Conservation (phyloP, 129 eudicot genomes). For the Cynara cardunculus region DNA sequence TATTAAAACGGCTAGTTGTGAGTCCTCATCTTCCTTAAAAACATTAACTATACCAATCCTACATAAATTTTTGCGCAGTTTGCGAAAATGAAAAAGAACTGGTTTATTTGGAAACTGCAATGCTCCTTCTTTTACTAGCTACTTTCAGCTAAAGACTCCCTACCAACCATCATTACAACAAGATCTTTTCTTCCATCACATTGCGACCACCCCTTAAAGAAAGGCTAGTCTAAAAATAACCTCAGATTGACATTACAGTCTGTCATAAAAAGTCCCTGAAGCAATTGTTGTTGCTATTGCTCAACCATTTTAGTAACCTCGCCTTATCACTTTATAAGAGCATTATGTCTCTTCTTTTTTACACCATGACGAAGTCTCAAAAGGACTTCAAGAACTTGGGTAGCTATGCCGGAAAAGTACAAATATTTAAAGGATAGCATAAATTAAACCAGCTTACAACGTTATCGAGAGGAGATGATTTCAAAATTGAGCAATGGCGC, state of each 20-base stretch:
- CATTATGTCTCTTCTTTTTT: too few species aligned
- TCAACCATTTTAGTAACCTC: not conserved
- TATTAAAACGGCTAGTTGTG: not conserved
- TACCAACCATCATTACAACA: not conserved
- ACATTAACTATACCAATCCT: not conserved
- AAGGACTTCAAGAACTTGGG: not conserved
- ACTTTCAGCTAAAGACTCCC: not conserved
- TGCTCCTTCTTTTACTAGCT: not conserved
- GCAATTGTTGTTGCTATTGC: not conserved
- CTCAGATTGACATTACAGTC: not conserved
- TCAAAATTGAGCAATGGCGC: not conserved
- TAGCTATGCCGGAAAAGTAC: not conserved
- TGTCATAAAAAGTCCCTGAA: not conserved
- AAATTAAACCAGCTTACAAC: not conserved
- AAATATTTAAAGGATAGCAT: not conserved
- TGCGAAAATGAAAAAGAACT: too few species aligned
- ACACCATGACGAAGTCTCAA: not conserved
- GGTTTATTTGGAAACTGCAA: not conserved
- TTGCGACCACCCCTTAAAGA: not conserved
- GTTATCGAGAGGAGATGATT: not conserved
- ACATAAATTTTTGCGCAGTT: not conserved
- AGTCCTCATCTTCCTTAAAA: not conserved
- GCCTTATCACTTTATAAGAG: not conserved
- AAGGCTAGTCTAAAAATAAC: not conserved
- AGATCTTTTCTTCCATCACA: not conserved